These are phyloP conservation scores for Fusarium mexicanum DNA, from an alignment of 2,329 filamentous ascomycete species.

Conservation along the genomic window DNA sequence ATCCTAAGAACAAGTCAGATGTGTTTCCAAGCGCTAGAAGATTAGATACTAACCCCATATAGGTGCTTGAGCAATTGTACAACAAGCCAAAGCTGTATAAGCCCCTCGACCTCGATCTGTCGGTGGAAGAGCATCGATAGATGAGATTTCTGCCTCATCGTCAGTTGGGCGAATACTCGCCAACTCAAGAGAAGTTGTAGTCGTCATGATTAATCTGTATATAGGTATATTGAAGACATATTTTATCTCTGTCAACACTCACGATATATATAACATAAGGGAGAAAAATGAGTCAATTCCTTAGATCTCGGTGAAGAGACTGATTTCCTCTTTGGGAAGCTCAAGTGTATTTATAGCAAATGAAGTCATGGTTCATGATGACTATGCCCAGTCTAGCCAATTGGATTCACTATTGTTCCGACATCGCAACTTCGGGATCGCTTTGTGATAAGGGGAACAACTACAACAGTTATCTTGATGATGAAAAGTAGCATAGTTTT, in stretches of 20 bases:
- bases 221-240: background rate
- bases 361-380: constrained; percentile 19
- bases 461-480: background rate
- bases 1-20: constrained; percentile 30
- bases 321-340: constrained; percentile 18
- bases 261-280: background rate
- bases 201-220: constrained; percentile 7
- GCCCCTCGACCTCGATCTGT: constrained; percentile 44
- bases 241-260: background rate
- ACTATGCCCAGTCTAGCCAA: constrained; percentile 24
- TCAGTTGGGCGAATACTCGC: background rate
- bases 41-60: constrained; percentile 43
- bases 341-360: constrained; percentile 9
- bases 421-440: constrained; percentile 27
- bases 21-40: no score
- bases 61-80: constrained; percentile 46
- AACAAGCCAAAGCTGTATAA: constrained; percentile 45
- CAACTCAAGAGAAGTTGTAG: constrained; percentile 23
- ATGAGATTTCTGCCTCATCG: background rate
- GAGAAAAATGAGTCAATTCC: constrained; percentile 6
- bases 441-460: background rate
- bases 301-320: constrained; percentile 17
- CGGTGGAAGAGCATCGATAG: constrained; percentile 40
- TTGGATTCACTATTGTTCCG: constrained; percentile 20
- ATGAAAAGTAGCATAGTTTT: background rate